A percentile compares a stretch with the other conserved stretches of the same genome.
Evolutionary conservation across 2,329 filamentous ascomycete species (phyloP).

Genomic region (Beauveria sp.): DNA sequence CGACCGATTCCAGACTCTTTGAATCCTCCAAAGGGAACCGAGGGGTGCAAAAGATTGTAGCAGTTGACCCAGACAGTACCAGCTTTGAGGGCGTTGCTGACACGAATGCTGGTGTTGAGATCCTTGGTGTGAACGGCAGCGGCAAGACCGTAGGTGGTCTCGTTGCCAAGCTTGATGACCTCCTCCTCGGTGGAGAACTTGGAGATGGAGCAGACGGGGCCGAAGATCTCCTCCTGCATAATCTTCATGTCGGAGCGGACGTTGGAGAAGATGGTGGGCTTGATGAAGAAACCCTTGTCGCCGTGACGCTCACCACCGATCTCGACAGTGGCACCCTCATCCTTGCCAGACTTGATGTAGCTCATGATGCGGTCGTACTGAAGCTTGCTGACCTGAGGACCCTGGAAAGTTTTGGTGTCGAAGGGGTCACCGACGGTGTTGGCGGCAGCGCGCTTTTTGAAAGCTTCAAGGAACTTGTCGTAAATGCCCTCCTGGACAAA

Average conservation of each 20-base stretch:
- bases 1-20: constrained; percentile 74
- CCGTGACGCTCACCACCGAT: constrained; percentile 45
- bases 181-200: constrained; percentile 78
- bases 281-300: constrained; percentile 72
- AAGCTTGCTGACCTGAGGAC: constrained; percentile 70
- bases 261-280: constrained; percentile 78
- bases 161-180: constrained; percentile 63
- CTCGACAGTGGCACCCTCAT: constrained; percentile 50
- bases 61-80: constrained; percentile 50
- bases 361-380: constrained; percentile 81
- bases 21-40: constrained; percentile 61
- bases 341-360: constrained; percentile 58
- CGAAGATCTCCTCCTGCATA: constrained; percentile 81
- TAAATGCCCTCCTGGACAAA: constrained; percentile 78
- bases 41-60: constrained; percentile 15
- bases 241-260: constrained; percentile 77
- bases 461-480: constrained; percentile 70
- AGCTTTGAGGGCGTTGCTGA: constrained; percentile 63
- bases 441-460: constrained; percentile 62
- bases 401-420: constrained; percentile 68
- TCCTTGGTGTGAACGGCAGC: constrained; percentile 71
- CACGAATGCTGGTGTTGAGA: constrained; percentile 70
- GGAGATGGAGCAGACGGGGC: constrained; percentile 70
- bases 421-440: constrained; percentile 78
- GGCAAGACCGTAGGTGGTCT: constrained; percentile 68